phyloP scores from a whole-genome alignment of 2,329 filamentous ascomycete genomes.

The Chrysoporthe austroafricana region DNA sequence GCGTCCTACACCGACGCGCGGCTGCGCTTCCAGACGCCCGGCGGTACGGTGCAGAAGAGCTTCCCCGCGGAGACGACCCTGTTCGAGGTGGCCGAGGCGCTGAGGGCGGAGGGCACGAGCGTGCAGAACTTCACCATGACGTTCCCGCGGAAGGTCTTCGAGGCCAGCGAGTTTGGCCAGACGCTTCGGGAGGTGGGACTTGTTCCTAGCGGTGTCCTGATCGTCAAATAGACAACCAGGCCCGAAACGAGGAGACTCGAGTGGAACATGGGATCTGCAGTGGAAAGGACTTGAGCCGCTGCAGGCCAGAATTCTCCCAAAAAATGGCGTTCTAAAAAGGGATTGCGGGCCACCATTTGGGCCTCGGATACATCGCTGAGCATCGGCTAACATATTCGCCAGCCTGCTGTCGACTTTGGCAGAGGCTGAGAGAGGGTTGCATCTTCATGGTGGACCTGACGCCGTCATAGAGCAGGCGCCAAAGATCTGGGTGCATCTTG shows the following conservation, averaged over 20 bases:
- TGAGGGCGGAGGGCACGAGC: conserved; percentile 71
- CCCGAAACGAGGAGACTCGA: background rate
- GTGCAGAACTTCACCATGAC: conserved; percentile 82
- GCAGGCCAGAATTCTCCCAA: background rate
- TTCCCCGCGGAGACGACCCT: conserved; percentile 88
- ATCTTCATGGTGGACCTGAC: background rate
- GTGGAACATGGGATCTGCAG: background rate
- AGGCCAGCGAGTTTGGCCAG: conserved; percentile 78
- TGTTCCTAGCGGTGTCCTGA: conserved; percentile 86
- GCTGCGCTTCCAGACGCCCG: conserved; percentile 76
- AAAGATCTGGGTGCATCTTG: background rate
- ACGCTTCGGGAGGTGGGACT: conserved; percentile 91
- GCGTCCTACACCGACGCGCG: conserved; percentile 79
- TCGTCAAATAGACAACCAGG: conserved; percentile 61
- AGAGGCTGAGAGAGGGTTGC: background rate
- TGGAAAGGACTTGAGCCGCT: background rate
- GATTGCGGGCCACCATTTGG: background rate
- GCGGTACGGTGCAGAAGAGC: conserved; percentile 82
- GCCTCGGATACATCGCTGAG: background rate
- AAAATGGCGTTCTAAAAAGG: background rate
- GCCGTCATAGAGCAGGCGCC: background rate
- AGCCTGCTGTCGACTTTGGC: background rate
- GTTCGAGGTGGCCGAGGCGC: conserved; percentile 83
- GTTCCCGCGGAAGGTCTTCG: conserved; percentile 83
- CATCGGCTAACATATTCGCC: conserved; percentile 3